These are phyloP conservation scores for Ulmus americana DNA, from an alignment of 331 rosid genomes.

Conservation along the genomic window DNA sequence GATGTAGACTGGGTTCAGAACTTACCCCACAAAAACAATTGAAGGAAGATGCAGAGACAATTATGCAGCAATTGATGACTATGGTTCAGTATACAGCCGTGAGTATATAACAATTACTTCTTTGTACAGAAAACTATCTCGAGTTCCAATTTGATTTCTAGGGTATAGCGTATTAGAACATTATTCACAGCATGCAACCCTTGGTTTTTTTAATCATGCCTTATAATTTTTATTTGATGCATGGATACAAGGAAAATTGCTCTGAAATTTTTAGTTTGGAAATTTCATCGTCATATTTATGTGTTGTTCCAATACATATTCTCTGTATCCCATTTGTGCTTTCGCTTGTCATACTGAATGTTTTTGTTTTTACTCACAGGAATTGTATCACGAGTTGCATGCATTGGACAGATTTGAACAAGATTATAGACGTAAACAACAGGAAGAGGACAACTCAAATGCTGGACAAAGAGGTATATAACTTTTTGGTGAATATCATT, in stretches of 20 bases:
- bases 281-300: too few species aligned
- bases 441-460: slow-evolving; percentile 88
- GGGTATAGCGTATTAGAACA: too few species aligned
- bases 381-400: slow-evolving; percentile 87
- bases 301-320: too few species aligned
- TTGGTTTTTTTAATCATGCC: background rate
- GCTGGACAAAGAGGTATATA: slow-evolving; percentile 71
- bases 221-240: too few species aligned
- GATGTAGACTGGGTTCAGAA: slow-evolving; percentile 71
- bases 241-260: too few species aligned
- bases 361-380: slow-evolving; percentile 45
- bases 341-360: background rate
- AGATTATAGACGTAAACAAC: slow-evolving; percentile 85
- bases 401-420: slow-evolving; percentile 97
- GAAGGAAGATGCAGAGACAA: slow-evolving; percentile 79
- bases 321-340: background rate
- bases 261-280: too few species aligned
- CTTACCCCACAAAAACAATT: slow-evolving; percentile 69
- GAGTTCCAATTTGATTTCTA: too few species aligned
- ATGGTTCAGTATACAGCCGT: slow-evolving; percentile 86
- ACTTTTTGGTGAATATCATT: background rate
- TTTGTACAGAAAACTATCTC: background rate
- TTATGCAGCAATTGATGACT: slow-evolving; percentile 81
- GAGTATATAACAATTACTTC: slow-evolving; percentile 37
- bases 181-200: background rate